These are phyloP conservation scores for Daldinia bambusicola DNA, from an alignment of 495 filamentous ascomycete species.

Conservation along the genomic window DNA sequence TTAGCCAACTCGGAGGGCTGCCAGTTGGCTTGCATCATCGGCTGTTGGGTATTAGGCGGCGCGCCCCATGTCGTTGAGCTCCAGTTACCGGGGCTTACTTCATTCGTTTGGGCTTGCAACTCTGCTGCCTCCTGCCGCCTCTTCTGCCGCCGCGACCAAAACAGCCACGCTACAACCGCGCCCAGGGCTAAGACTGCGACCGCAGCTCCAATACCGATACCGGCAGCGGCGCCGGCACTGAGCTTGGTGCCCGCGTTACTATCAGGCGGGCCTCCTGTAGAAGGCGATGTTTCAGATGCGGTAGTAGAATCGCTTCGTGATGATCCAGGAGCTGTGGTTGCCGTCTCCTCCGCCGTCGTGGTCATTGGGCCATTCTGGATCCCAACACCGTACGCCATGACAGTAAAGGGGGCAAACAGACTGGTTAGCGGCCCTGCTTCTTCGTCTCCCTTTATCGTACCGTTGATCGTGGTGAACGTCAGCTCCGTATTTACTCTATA, in stretches of 20 bases:
- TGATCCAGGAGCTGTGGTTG: constrained; percentile 1
- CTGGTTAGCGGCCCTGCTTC: constrained; percentile 16
- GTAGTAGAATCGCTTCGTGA: background rate
- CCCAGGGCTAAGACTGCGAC: constrained; percentile 20
- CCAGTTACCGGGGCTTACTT: background rate
- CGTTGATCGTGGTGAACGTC: constrained; percentile 34
- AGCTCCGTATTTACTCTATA: constrained; percentile 26
- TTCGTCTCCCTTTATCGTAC: constrained; percentile 24
- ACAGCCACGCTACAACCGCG: constrained; percentile 19
- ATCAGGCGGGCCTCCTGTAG: background rate
- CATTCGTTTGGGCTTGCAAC: background rate
- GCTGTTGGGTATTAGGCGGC: background rate
- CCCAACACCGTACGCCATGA: constrained; percentile 37
- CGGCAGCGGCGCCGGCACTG: constrained; percentile 21
- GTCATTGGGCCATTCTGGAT: constrained; percentile 14
- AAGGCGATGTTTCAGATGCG: constrained; percentile 26
- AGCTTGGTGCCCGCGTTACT: constrained; percentile 6
- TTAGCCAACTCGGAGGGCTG: constrained; percentile 25
- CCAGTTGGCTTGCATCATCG: constrained; percentile 21
- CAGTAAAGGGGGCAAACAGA: constrained; percentile 25
- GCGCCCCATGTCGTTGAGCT: constrained; percentile 19
- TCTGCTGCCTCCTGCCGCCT: constrained; percentile 6
- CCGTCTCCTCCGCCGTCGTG: background rate
- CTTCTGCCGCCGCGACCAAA: constrained; percentile 27
- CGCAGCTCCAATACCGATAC: constrained; percentile 26